Base-by-base conservation (phyloP, 148 eudicot genomes). In the Chenopodium quinoa region DNA sequence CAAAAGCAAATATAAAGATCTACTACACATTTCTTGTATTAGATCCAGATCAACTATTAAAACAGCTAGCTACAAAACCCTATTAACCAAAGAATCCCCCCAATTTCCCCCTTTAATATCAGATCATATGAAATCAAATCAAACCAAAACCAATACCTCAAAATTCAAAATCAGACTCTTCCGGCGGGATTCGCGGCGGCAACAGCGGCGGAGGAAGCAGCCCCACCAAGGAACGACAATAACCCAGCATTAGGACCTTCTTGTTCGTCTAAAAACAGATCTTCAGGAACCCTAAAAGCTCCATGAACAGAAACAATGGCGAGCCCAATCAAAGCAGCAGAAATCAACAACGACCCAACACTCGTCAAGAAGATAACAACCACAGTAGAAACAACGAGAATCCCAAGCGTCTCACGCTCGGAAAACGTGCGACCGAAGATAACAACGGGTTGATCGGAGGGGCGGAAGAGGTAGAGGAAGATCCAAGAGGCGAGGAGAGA, bases 221-320 rank as follows among this genome's bases (percentile, higher is more conserved):
- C 91, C 2, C 92, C 92, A 40, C 97, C 97, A 9, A 93, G 91
- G 82, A 91, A 93, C 27, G 94, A 91, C 73, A 91, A 68, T 54
- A 91, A 83, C 1, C 97, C 94, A 9, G 84, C 31, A 69, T 71
- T 84, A 20, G 79, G 84, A 9, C 88, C 83, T 69, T 93, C 97
- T 76, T 90, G 94, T 13, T 93, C 97, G 78, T 93, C 97, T 77
- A 56, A 56, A 19, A 56, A 56, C 62, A 56, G 62, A 56, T 56
- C 62, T 79, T 92, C 94, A 0, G 97, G 94, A 79, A 86, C 87
- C 71, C 93, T 87, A 80, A 93, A 93, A 4, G 97, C 94, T 13
- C 97, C 97, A 72, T 93, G 97, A 65, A 87, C 89, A 23, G 87
- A 85, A 17, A 93, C 91, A 40, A 91, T 85, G 0, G 84, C 90